Base-by-base conservation (phyloP, 1,284 basidiomycete genomes). In the Takashimella tepidaria region DNA sequence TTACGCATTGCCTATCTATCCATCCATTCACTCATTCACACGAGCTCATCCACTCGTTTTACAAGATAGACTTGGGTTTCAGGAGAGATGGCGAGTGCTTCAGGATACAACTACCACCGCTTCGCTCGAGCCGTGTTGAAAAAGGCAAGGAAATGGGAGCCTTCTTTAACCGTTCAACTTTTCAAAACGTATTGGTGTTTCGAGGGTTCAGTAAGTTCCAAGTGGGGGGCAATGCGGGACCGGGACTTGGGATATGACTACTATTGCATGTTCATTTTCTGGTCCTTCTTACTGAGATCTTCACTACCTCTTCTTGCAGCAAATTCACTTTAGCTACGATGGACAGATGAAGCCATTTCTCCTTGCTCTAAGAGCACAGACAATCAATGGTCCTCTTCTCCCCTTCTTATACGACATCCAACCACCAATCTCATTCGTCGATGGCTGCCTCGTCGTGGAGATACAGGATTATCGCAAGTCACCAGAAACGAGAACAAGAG, bases 261-360 rank as follows among this genome's bases (percentile, higher is more conserved):
- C n/a, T n/a, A n/a, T n/a, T n/a, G n/a, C n/a, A n/a, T n/a, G n/a
- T n/a, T n/a, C n/a, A n/a, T 20, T 19, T 37, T n/a, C 37, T n/a
- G 16, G 20, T 22, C n/a, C n/a, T 5, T 31, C 47, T 19, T 40
- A n/a, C 41, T 43, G 16, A 49, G 22, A 45, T n/a, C 13, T 19
- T 51, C 22, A 45, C 53, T 27, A 49, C n/a, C n/a, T n/a, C n/a
- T n/a, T n/a, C 27, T 49, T 13, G 12, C 49, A 73, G 69, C 57
- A 66, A 51, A 64, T 68, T 46, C 66, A 61, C 47, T 75, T 77
- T 50, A 62, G 62, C 31, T 77, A 77, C 53, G 70, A 75, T 45
- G 74, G 75, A 1, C 74, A 74, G 1, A 76, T 76, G 74, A 68
- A 69, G 62, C 71, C 73, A 3, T 76, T 77, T 59, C 73, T 77